These are phyloP conservation scores for Diaporthe amygdali DNA, from an alignment of 2,329 filamentous ascomycete species.

Conservation along the genomic window DNA sequence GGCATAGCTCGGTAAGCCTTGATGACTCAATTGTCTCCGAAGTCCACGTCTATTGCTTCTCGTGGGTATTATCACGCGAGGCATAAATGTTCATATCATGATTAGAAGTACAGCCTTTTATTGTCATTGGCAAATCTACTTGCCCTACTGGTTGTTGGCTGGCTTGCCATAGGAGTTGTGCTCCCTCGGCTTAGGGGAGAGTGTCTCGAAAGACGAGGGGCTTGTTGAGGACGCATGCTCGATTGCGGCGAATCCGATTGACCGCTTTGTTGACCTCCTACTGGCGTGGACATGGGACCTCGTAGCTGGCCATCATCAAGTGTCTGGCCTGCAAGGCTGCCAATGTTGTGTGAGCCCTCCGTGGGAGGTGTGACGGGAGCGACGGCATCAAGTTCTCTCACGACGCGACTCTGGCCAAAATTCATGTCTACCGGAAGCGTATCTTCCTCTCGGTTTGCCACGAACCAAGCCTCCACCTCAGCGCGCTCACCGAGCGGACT, in stretches of 20 bases:
- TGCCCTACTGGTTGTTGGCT: background rate
- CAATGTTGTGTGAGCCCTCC: background rate
- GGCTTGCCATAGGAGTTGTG: background rate
- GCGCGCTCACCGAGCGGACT: background rate
- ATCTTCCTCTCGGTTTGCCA: background rate
- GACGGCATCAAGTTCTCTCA: background rate
- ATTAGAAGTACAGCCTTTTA: constrained; percentile 19
- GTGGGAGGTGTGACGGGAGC: background rate
- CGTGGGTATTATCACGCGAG: background rate
- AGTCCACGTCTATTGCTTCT: background rate
- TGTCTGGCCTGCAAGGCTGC: background rate
- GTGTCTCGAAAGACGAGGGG: background rate
- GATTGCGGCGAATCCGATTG: background rate
- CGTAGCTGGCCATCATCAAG: background rate
- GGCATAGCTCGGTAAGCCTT: too few relatives aligned
- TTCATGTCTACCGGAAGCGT: background rate
- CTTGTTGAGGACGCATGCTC: background rate
- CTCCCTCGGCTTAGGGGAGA: background rate
- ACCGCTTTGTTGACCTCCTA: background rate
- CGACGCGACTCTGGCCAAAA: background rate
- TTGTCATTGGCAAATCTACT: constrained; percentile 10
- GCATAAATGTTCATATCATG: background rate
- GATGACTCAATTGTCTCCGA: background rate
- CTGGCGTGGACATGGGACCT: background rate
- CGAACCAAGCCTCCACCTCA: constrained; percentile 17